Percentiles rank a stretch among this genome's conserved stretches.
Evolutionary conservation across 106 monocot genomes (phyloP).

Genomic region (Acanthochlamys bracteata): DNA sequence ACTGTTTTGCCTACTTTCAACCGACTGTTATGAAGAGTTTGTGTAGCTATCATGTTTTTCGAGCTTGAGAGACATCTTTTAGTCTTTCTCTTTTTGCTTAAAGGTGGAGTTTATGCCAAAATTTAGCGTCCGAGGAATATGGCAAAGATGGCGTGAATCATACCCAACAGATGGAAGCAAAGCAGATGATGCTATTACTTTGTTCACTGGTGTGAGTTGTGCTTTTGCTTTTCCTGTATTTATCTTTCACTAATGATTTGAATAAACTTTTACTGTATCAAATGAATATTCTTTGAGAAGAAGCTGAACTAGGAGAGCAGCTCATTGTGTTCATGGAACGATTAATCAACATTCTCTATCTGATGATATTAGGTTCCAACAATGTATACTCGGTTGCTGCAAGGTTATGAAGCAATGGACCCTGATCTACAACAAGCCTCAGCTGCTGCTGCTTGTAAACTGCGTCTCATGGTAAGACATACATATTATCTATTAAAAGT

Average conservation of each 20-base stretch:
- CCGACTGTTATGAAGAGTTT: no score
- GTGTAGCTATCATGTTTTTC: no score
- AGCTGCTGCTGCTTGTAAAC: conserved; percentile 68
- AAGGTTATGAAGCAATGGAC: conserved; percentile 93
- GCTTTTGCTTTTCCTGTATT: background rate
- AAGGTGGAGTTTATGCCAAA: conserved; percentile 99
- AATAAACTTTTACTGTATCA: no score
- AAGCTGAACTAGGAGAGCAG: no score
- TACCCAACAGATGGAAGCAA: conserved; percentile 69
- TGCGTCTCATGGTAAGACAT: conserved; percentile 85
- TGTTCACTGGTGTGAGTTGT: conserved; percentile 81
- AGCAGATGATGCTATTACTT: conserved; percentile 62
- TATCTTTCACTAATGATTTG: no score
- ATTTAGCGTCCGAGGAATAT: conserved; percentile 94
- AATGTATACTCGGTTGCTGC: conserved; percentile 87
- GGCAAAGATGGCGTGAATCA: conserved; percentile 95
- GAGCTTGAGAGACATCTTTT: no score
- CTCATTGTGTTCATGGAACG: no score
- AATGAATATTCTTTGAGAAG: no score
- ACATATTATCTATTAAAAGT: background rate
- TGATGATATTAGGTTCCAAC: conserved; percentile 68
- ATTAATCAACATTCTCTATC: background rate
- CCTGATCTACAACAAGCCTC: conserved; percentile 51
- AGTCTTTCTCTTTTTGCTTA: conserved; percentile 2
- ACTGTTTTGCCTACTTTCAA: no score